A percentile compares a stretch with the other conserved stretches of the same genome.
Evolutionary conservation across 345 rosid species (phyloP).

Genomic region (Syzygium aqueum): DNA sequence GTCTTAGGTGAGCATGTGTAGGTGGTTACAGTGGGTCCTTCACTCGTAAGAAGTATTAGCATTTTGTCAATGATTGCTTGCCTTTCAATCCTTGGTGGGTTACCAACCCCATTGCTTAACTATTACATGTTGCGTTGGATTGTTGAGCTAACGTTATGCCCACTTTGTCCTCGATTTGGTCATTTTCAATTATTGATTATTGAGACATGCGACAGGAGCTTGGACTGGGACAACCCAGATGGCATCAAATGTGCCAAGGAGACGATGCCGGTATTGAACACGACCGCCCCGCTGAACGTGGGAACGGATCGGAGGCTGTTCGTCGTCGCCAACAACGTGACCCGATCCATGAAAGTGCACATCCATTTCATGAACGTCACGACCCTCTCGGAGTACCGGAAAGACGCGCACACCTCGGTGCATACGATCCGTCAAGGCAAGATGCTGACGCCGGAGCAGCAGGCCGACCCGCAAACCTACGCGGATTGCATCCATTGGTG

Average conservation of each 20-base stretch:
- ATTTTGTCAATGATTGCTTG: neutral
- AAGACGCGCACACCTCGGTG: slow-evolving; percentile 72
- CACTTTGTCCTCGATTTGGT: neutral
- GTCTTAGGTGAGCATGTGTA: neutral
- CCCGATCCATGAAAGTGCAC: slow-evolving; percentile 25
- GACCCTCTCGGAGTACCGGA: slow-evolving; percentile 63
- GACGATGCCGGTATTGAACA: slow-evolving; percentile 40
- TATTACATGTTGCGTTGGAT: neutral
- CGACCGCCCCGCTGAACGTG: slow-evolving; percentile 23
- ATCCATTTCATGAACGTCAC: slow-evolving; percentile 57
- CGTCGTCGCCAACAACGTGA: slow-evolving; percentile 32
- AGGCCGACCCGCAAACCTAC: slow-evolving; percentile 39
- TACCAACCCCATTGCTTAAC: neutral
- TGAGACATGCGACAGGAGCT: slow-evolving; percentile 31
- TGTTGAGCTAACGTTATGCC: neutral
- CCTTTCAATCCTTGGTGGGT: neutral
- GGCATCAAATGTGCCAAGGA: slow-evolving; percentile 59
- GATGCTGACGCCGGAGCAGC: slow-evolving; percentile 34
- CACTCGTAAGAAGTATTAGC: neutral
- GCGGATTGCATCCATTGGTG: slow-evolving; percentile 97
- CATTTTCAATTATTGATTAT: neutral
- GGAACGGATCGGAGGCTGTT: slow-evolving; percentile 56
- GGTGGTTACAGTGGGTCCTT: neutral
- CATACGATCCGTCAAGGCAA: slow-evolving; percentile 34
- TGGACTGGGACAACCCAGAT: slow-evolving; percentile 47